Conservation (phyloP, 2,329 filamentous ascomycete genomes). For the Penicillium sp. region DNA sequence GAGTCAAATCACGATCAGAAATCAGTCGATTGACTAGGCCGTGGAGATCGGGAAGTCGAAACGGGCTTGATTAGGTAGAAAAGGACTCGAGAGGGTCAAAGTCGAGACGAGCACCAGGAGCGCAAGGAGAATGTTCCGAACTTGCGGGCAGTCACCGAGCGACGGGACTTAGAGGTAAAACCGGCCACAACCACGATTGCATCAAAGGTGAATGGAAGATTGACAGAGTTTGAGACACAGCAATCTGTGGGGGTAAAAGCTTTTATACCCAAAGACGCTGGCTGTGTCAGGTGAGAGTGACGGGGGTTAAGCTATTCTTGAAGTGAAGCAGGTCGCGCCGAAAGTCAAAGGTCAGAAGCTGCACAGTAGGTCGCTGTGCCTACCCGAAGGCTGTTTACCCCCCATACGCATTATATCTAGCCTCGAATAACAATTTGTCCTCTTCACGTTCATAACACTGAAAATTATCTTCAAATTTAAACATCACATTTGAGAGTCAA, state of each 20-base stretch:
- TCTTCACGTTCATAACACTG: no score
- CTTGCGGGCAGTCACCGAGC: slow-evolving; percentile 16
- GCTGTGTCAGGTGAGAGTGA: slow-evolving; percentile 9
- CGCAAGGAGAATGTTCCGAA: neutral
- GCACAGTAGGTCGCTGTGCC: slow-evolving; percentile 10
- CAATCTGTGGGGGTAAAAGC: neutral
- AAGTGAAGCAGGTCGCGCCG: slow-evolving; percentile 7
- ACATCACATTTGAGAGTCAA: neutral
- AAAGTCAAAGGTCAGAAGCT: slow-evolving; percentile 12
- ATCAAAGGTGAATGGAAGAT: neutral
- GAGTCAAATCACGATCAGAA: neutral
- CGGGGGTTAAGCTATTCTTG: slow-evolving; percentile 5
- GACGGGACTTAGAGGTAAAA: slow-evolving; percentile 1
- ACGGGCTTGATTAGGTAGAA: neutral
- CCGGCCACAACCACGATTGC: neutral
- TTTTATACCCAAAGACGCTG: slow-evolving; percentile 6
- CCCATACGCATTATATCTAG: neutral
- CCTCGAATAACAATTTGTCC: neutral
- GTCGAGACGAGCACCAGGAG: neutral
- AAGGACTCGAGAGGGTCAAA: neutral
- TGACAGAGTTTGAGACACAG: neutral
- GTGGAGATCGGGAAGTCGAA: neutral
- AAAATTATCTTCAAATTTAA: neutral
- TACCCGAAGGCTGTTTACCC: slow-evolving; percentile 1
- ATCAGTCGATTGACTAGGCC: neutral